These are phyloP conservation scores for Amanita thiersii DNA, from an alignment of 768 basidiomycete genomes.

Conservation along the genomic window DNA sequence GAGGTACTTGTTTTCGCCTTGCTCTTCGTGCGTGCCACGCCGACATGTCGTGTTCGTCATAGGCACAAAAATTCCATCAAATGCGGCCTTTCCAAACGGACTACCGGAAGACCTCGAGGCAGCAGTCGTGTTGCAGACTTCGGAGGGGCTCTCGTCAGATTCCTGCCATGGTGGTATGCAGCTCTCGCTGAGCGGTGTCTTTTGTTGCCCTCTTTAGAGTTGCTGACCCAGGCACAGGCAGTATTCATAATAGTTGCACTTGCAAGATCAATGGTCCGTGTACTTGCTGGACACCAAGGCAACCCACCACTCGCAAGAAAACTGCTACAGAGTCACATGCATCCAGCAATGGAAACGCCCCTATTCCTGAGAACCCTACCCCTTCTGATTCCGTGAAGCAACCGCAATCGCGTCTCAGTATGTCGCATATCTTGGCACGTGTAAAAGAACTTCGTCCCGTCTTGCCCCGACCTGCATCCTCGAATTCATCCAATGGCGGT, in stretches of 20 bases:
- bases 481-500: conserved; percentile 20
- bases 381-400: background rate
- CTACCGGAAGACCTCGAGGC: conserved; percentile 63
- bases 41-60: conserved; percentile 28
- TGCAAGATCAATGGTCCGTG: conserved; percentile 50
- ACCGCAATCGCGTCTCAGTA: conserved; percentile 7
- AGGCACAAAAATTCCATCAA: conserved; percentile 54
- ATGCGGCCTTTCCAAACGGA: conserved; percentile 78
- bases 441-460: conserved; percentile 63
- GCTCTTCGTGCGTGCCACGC: conserved; percentile 21
- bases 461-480: conserved; percentile 46
- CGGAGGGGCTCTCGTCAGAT: conserved; percentile 46
- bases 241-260: conserved; percentile 22
- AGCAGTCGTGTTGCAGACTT: conserved; percentile 41
- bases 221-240: conserved; percentile 43
- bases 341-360: background rate
- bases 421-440: conserved; percentile 46
- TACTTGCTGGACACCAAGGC: conserved; percentile 49
- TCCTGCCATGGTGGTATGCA: conserved; percentile 63
- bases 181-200: conserved; percentile 34
- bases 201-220: conserved; percentile 22
- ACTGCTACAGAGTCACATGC: conserved; percentile 18
- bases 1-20: conserved; percentile 44
- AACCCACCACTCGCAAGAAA: conserved; percentile 27
- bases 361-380: background rate